phyloP scores from a whole-genome alignment of 2,329 filamentous ascomycete species.

The Fusarium chaquense region DNA sequence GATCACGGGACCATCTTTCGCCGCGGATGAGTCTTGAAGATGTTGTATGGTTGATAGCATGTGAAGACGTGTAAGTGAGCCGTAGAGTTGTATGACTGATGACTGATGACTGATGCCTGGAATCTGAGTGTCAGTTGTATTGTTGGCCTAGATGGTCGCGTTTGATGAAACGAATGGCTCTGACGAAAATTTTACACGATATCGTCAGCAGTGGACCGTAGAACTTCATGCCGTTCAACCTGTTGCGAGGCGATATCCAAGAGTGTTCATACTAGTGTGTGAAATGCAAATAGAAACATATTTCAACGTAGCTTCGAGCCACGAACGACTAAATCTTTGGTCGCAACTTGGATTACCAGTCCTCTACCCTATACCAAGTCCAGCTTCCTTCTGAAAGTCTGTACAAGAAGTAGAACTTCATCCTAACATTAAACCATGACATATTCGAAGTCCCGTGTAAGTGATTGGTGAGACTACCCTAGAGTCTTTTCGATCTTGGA shows the following conservation, averaged over 20 bases:
- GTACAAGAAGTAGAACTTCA: background rate
- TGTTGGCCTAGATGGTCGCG: background rate
- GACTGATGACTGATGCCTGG: background rate
- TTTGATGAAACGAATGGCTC: background rate
- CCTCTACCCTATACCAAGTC: background rate
- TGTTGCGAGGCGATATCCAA: background rate
- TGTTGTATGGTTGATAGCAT: background rate
- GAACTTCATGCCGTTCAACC: background rate
- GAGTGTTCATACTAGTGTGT: too few species aligned
- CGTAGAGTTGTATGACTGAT: background rate
- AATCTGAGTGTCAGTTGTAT: background rate
- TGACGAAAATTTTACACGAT: too few species aligned
- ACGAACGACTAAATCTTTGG: background rate
- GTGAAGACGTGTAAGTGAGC: background rate
- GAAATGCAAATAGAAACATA: background rate
- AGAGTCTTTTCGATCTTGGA: background rate
- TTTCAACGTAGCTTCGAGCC: too few species aligned
- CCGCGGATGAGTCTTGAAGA: background rate
- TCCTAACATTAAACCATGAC: background rate
- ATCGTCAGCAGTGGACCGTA: background rate
- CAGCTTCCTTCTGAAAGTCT: background rate
- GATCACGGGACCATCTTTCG: slow-evolving; percentile 10
- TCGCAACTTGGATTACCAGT: fast-evolving
- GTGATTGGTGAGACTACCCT: background rate
- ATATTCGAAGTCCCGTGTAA: background rate